These are phyloP conservation scores for Beta vulgaris DNA, from an alignment of 148 eudicot species.

Conservation along the genomic window DNA sequence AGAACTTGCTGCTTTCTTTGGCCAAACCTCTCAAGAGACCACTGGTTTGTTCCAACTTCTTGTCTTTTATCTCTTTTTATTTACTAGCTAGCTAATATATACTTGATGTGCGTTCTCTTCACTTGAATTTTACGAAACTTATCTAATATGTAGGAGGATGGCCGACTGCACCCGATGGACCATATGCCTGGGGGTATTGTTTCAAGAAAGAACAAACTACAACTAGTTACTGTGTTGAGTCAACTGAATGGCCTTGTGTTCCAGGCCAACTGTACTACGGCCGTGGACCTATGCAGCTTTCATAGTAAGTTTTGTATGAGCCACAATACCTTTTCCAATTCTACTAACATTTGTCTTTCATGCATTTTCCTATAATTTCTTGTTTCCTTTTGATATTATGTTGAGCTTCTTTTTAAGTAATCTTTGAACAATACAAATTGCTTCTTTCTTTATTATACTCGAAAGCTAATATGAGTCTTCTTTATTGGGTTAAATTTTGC, in stretches of 20 bases:
- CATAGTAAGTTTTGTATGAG: conserved; percentile 32
- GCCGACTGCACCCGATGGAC: conserved; percentile 41
- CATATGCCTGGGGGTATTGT: conserved; percentile 47
- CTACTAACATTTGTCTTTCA: too few relatives aligned
- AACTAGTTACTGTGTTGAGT: conserved; percentile 23
- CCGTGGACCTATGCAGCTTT: conserved; percentile 47
- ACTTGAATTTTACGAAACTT: too few relatives aligned
- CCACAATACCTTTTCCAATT: too few relatives aligned
- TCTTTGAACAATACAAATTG: too few relatives aligned
- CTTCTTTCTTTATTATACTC: too few relatives aligned
- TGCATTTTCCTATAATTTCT: too few relatives aligned
- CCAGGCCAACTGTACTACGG: conserved; percentile 40
- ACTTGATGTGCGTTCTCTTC: too few relatives aligned
- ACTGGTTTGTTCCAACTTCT: conserved; percentile 14
- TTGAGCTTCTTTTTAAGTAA: too few relatives aligned
- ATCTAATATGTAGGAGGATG: conserved; percentile 38
- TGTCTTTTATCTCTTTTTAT: neutral
- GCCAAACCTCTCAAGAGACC: conserved; percentile 43
- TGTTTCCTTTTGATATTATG: too few relatives aligned
- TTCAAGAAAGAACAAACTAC: conserved; percentile 22
- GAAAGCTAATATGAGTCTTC: too few relatives aligned
- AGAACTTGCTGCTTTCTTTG: conserved; percentile 42
- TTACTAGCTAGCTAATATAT: too few relatives aligned
- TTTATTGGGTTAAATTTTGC: neutral
- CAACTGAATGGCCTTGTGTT: conserved; percentile 39